Percentiles rank a stretch among this genome's conserved stretches.
These are phyloP conservation scores for Citrus sp. DNA, from an alignment of 345 rosid genomes.

Conservation along the genomic window DNA sequence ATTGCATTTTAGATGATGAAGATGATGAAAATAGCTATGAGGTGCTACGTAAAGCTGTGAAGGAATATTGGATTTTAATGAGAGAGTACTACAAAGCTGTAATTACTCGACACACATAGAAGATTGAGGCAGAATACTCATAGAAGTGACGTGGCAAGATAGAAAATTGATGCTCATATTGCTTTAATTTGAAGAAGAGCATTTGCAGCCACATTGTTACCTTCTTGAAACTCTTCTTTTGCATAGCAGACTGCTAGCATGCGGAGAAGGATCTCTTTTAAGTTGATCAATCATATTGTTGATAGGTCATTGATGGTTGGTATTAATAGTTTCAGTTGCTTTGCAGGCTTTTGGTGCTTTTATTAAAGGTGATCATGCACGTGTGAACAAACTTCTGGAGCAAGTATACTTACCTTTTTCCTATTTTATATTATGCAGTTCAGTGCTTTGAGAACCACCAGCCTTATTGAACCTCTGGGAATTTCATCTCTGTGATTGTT, in stretches of 20 bases:
- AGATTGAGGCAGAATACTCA: conserved; percentile 1
- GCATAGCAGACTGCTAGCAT: neutral
- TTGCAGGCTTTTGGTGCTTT: conserved; percentile 61
- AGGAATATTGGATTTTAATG: conserved; percentile 52
- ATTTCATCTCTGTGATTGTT: neutral
- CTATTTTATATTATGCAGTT: neutral
- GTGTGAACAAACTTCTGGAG: conserved; percentile 44
- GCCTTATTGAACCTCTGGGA: neutral
- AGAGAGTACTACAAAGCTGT: conserved; percentile 67
- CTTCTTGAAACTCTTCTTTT: neutral
- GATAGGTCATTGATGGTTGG: neutral
- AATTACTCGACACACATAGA: conserved; percentile 17
- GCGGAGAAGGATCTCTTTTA: neutral
- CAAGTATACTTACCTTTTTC: conserved; percentile 26
- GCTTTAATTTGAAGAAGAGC: neutral
- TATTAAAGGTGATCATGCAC: conserved; percentile 41
- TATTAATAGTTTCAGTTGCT: conserved; percentile 6
- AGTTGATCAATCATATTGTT: neutral
- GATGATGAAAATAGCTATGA: conserved; percentile 46
- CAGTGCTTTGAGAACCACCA: conserved; percentile 1
- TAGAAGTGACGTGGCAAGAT: neutral
- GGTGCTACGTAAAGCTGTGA: conserved; percentile 50
- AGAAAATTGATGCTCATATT: neutral
- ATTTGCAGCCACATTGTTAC: neutral
- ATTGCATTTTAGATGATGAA: conserved; percentile 26